Evolutionary conservation across 2,329 filamentous ascomycete species (phyloP), one percentile per base, ranked within the genome.

Genomic region (Fusarium buharicum): DNA sequence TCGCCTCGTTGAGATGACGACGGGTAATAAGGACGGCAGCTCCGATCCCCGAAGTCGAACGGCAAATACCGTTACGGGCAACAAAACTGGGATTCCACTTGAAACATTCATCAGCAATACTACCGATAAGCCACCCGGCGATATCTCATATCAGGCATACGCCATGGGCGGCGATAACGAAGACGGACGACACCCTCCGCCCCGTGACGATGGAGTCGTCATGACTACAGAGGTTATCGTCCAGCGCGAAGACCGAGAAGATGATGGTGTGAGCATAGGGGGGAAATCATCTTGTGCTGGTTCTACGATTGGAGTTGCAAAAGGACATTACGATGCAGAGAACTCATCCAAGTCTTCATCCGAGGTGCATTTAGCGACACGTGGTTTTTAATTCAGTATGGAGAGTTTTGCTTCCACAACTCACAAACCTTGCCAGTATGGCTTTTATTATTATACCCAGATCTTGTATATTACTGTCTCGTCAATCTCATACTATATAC

Each of bases 1-100:
- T 54, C 73, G 74, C 10, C 67, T 78, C 3, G 73, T 77, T 6
- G 69, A 75, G 30, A 72, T 71, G 69, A 71, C 69, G 2, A 70
- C 69, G 1, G 67, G 69, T 0, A 67, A 52, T 37, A 70, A 66
- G 46, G 69, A 71, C 27, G 44, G 6, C n/a, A 71, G 67, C 48
- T 71, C 69, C 2, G 68, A 58, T 2, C 63, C 63, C 0, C 55
- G 68, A 11, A 71, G 68, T n/a, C 47, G 67, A 4, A 56, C 51
- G 0, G 55, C 49, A 1, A 55, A 50, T 4, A 71, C 67, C 30
- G 18, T 39, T 0, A 55, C 58, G 0, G 49, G 36, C 5, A 56
- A 55, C 44, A 68, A 48, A 41, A 55, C 63, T 2, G 47, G 37
- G 0, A 70, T 71, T 2, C 57, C 59, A 2, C 41, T 71, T 10